Conservation (phyloP, 1,284 basidiomycete genomes). For the Rhodotorula mucilaginosa region DNA sequence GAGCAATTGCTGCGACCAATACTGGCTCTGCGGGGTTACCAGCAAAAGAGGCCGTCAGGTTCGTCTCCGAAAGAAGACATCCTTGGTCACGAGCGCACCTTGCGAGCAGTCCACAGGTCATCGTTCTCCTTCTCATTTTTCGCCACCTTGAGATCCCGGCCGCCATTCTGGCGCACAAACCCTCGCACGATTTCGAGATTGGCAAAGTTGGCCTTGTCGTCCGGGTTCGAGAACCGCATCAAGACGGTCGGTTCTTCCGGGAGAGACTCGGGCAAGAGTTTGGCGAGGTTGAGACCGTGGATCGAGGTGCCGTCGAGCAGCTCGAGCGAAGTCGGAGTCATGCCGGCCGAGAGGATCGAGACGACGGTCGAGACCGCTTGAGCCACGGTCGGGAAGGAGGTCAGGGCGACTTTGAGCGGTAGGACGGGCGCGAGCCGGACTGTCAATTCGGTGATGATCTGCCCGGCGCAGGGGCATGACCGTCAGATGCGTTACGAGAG, state of each 20-base stretch:
- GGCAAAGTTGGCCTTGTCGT: slow-evolving; percentile 1
- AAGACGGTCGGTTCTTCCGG: slow-evolving; percentile 61
- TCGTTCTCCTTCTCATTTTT: slow-evolving; percentile 65
- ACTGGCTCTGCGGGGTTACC: slow-evolving; percentile 13
- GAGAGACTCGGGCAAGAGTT: slow-evolving; percentile 60
- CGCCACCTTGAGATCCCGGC: slow-evolving; percentile 66
- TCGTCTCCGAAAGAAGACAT: background rate
- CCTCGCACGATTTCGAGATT: slow-evolving; percentile 45
- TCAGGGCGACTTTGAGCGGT: slow-evolving; percentile 62
- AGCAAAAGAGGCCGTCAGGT: background rate
- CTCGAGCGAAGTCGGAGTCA: slow-evolving; percentile 62
- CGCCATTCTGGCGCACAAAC: slow-evolving; percentile 66
- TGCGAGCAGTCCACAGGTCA: slow-evolving; percentile 79
- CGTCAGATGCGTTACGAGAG: background rate
- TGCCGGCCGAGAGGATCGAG: slow-evolving; percentile 57
- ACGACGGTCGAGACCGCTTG: slow-evolving; percentile 66
- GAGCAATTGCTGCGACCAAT: slow-evolving; percentile 37
- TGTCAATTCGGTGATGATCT: slow-evolving; percentile 56
- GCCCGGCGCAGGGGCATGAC: too few species aligned
- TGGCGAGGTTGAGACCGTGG: slow-evolving; percentile 62
- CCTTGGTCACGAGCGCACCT: slow-evolving; percentile 47
- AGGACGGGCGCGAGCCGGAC: slow-evolving; percentile 74
- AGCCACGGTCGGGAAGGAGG: slow-evolving; percentile 55
- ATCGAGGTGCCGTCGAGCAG: slow-evolving; percentile 60
- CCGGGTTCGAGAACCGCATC: slow-evolving; percentile 27